phyloP scores from a whole-genome alignment of 805 yeast species.

The Candida bentonensis region DNA sequence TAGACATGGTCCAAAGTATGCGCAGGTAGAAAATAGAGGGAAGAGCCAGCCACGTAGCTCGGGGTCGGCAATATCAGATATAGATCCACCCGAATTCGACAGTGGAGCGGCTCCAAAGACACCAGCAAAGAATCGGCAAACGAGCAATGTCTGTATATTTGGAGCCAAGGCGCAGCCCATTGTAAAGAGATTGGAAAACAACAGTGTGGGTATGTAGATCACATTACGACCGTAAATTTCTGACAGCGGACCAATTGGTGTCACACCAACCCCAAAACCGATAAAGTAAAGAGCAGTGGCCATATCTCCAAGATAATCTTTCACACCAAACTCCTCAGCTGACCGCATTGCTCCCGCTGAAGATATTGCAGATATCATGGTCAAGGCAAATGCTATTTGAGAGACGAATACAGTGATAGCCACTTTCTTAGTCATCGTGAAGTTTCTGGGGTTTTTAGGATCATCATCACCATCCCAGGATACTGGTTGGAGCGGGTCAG shows the following conservation, averaged over 20 bases:
- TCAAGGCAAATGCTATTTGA: constrained; percentile 42
- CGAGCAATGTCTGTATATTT: constrained; percentile 39
- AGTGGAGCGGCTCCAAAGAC: constrained; percentile 49
- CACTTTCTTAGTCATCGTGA: constrained; percentile 33
- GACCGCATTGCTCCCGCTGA: constrained; percentile 46
- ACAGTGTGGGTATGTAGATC: constrained; percentile 38
- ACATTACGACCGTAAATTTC: constrained; percentile 50
- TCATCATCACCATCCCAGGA: constrained; percentile 58
- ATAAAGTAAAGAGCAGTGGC: constrained; percentile 52
- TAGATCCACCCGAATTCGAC: constrained; percentile 50
- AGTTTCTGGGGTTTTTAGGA: constrained; percentile 48
- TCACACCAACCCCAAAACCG: constrained; percentile 57
- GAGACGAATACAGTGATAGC: constrained; percentile 34
- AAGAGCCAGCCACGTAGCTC: constrained; percentile 16
- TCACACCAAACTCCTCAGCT: constrained; percentile 28
- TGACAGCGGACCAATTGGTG: constrained; percentile 51
- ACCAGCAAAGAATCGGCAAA: constrained; percentile 46
- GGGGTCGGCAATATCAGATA: constrained; percentile 60
- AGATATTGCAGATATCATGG: constrained; percentile 46
- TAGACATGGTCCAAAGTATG: constrained; percentile 33
- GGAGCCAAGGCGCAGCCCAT: constrained; percentile 50
- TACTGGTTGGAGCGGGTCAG: constrained; percentile 38
- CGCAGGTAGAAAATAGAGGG: constrained; percentile 5
- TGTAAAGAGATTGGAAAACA: constrained; percentile 26
- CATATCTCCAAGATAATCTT: constrained; percentile 31